These are phyloP conservation scores for Elsinoe batatas DNA, from an alignment of 2,329 filamentous ascomycete genomes.

Conservation along the genomic window DNA sequence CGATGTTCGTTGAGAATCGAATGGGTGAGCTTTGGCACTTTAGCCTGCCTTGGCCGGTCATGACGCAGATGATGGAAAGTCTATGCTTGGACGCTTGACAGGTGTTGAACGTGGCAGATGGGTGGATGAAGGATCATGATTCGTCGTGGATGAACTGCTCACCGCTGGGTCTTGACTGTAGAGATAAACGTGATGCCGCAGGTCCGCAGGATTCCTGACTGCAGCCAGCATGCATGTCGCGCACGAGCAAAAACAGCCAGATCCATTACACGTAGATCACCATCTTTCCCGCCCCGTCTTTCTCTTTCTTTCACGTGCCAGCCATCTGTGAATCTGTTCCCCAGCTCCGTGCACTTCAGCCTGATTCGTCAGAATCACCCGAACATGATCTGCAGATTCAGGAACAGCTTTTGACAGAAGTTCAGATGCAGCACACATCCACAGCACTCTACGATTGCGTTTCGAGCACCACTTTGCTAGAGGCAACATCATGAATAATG, in stretches of 20 bases:
- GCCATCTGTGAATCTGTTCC: background rate
- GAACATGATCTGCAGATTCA: slow-evolving; percentile 3
- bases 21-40: slow-evolving; percentile 5
- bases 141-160: background rate
- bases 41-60: slow-evolving; percentile 11
- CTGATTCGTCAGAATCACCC: background rate
- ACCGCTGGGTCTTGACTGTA: background rate
- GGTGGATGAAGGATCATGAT: background rate
- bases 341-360: background rate
- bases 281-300: background rate
- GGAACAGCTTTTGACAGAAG: background rate
- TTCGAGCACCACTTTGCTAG: too few relatives aligned
- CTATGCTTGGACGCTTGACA: background rate
- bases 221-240: background rate
- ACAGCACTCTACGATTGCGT: too few relatives aligned
- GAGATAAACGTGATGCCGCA: background rate
- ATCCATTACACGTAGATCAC: slow-evolving; percentile 8
- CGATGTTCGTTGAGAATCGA: slow-evolving; percentile 11
- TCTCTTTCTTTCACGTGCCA: slow-evolving; percentile 5
- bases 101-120: background rate
- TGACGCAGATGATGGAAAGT: slow-evolving; percentile 8
- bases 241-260: background rate
- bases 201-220: background rate
- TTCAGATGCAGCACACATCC: too few relatives aligned
- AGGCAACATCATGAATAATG: too few relatives aligned